Base-by-base conservation (phyloP, 2,329 filamentous ascomycete genomes). In the Macrophomina phaseolina region DNA sequence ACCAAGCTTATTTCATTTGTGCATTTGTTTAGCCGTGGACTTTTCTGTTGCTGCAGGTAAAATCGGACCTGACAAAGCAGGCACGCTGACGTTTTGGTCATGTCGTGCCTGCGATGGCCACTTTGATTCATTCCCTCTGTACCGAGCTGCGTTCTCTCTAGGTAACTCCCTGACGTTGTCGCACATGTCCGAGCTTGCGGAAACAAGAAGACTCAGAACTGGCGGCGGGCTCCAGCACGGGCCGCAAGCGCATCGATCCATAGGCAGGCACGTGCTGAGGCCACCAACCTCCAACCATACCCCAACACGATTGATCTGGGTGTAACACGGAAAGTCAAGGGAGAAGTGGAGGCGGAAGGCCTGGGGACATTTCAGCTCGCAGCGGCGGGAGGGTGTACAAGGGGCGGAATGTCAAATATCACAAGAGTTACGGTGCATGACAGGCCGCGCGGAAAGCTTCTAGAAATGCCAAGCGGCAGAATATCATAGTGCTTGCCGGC, bases 21-120 rank as follows among this genome's bases (percentile, higher is more conserved):
- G 7, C 36, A 38, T 38, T 38, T 38, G 36, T 8, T 12, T 38
- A 38, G 36, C 36, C 4, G 11, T 38, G 36, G 36, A 38, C 7
- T 38, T 40, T 7, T 16, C 36, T 6, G 23, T 7, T 34, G 42
- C 42, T 52, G 30, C 7, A 18, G 18, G 48, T 14, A 64, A 18
- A 18, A 42, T 30, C 23, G 23, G 48, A 23, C 42, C 61, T 42
- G 49, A 53, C 61, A 64, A 64, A 53, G n/a, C n/a, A 36, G 28
- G 36, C 30, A 18, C 32, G n/a, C 23, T 5, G 11, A 46, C 11
- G 23, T 60, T 45, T 28, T 28, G 53, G 53, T 16, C 8, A 36
- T n/a, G 5, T 28, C 32, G 34, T 55, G 52, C 52, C 38, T 60
- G 55, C 14, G 30, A 23, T 34, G 34, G 2, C 12, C 38, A n/a